Evolutionary conservation across 257 asterid genomes (phyloP).

Genomic region (Solanum clarkiae): DNA sequence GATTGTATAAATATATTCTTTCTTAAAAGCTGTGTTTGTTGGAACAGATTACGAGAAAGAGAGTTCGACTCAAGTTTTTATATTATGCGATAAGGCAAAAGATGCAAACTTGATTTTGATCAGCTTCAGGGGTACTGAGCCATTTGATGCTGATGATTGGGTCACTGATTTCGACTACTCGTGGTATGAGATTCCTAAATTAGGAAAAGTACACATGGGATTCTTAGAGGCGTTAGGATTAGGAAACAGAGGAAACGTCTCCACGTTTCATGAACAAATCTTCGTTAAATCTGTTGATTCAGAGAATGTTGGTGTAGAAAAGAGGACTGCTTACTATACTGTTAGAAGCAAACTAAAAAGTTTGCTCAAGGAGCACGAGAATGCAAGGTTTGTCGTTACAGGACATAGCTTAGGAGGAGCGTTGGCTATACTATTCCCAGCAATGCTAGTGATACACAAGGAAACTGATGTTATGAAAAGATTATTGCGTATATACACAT

Average conservation of each 20-base stretch:
- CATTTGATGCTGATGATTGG: conserved; percentile 94
- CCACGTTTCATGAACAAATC: conserved; percentile 39
- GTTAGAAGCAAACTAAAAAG: conserved; percentile 44
- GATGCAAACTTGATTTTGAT: conserved; percentile 71
- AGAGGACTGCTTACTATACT: conserved; percentile 45
- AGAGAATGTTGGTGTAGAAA: conserved; percentile 1
- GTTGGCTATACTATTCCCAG: conserved; percentile 71
- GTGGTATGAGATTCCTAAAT: conserved; percentile 74
- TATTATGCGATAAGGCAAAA: conserved; percentile 55
- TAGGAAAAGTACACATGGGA: conserved; percentile 91
- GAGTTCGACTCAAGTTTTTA: conserved; percentile 70
- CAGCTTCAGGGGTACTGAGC: conserved; percentile 89
- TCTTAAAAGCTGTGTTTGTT: not conserved
- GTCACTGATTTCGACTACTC: conserved; percentile 82
- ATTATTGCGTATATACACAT: conserved; percentile 53
- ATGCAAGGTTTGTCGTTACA: conserved; percentile 62
- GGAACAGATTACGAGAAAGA: conserved; percentile 63
- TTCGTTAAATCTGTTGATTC: not conserved
- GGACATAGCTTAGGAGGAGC: conserved; percentile 98
- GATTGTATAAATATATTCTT: not conserved
- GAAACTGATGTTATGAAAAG: conserved; percentile 49
- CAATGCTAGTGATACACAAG: conserved; percentile 47
- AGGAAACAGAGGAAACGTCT: conserved; percentile 50
- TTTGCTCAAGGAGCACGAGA: conserved; percentile 41
- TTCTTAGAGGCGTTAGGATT: conserved; percentile 87